Conservation (phyloP, 495 filamentous ascomycete species). For the Aspergillus homomorphus region DNA sequence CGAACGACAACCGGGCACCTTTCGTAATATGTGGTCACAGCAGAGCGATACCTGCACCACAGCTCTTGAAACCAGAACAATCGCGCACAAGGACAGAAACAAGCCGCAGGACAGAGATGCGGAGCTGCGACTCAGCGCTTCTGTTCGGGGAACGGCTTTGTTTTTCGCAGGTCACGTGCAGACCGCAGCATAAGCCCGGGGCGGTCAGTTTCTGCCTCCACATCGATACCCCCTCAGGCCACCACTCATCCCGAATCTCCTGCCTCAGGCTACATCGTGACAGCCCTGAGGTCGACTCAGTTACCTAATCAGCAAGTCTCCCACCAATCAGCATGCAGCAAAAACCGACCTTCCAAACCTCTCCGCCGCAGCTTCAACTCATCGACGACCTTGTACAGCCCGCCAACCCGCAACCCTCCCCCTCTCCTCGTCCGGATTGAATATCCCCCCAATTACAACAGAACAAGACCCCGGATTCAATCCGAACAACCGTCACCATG, state of each 20-base stretch:
- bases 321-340: constrained; percentile 20
- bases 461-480: background rate
- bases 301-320: constrained; percentile 7
- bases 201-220: too few species aligned
- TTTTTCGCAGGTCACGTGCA: constrained; percentile 10
- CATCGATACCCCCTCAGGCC: background rate
- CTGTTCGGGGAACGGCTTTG: background rate
- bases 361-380: constrained; percentile 6
- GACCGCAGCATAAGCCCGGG: too few species aligned
- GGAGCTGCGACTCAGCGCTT: background rate
- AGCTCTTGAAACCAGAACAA: background rate
- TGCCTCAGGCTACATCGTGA: constrained; percentile 1
- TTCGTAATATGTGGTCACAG: background rate
- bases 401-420: constrained; percentile 22
- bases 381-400: background rate
- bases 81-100: background rate
- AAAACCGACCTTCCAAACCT: constrained; percentile 19
- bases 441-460: constrained; percentile 21
- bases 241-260: background rate
- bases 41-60: background rate
- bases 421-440: constrained; percentile 21
- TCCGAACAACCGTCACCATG: constrained; percentile 41
- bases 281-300: too few species aligned
- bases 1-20: too few species aligned
- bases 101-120: background rate